Conservation (phyloP, 2,329 filamentous ascomycete genomes). For the Epichloe hybrida region DNA sequence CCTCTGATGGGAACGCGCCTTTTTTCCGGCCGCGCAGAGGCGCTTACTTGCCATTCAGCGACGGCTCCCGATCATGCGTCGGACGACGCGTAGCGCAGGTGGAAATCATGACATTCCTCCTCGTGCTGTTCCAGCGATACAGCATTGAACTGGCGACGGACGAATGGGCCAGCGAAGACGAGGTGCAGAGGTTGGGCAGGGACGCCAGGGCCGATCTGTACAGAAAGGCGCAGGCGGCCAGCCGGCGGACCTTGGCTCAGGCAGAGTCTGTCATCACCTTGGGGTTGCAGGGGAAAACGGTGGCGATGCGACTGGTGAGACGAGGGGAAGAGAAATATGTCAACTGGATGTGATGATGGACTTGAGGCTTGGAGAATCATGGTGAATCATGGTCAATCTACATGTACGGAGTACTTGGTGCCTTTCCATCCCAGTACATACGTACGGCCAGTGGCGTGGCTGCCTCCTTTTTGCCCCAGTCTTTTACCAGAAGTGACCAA, state of each 20-base stretch:
- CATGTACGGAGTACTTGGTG: too few relatives aligned
- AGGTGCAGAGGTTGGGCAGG: constrained; percentile 36
- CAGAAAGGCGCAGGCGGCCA: constrained; percentile 42
- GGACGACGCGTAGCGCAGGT: constrained; percentile 46
- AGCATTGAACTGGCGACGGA: constrained; percentile 59
- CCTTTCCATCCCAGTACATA: too few relatives aligned
- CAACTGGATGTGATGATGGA: constrained; percentile 15
- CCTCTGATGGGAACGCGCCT: constrained; percentile 38
- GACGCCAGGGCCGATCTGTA: constrained; percentile 41
- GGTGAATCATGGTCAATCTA: too few relatives aligned
- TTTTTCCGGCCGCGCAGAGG: constrained; percentile 47
- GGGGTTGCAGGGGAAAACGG: constrained; percentile 47
- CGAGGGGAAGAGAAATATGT: constrained; percentile 59
- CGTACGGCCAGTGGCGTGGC: too few relatives aligned
- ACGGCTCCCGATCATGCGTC: constrained; percentile 43
- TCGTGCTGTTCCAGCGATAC: constrained; percentile 43
- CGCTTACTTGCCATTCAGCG: constrained; percentile 44
- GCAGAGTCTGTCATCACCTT: constrained; percentile 57
- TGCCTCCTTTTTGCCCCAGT: too few relatives aligned
- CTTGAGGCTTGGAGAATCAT: too few relatives aligned
- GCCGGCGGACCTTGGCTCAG: constrained; percentile 35
- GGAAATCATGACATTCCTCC: constrained; percentile 41
- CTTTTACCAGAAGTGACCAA: too few relatives aligned
- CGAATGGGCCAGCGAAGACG: constrained; percentile 38
- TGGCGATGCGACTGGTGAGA: constrained; percentile 55